Conservation (phyloP, 768 basidiomycete genomes). For the Rhizopogon sp. region DNA sequence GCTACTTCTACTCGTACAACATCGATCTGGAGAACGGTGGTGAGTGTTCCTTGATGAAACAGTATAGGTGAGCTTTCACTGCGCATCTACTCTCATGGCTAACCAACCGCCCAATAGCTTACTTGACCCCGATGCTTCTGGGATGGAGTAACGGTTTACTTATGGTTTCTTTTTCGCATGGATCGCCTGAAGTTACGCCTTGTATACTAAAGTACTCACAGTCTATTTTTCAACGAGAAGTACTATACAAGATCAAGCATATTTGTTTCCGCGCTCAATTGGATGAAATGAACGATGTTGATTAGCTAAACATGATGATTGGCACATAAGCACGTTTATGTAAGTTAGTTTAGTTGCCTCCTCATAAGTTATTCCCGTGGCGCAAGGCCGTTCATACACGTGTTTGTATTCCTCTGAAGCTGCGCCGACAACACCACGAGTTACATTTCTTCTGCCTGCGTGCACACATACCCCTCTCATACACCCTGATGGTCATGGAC, state of each 20-base stretch:
- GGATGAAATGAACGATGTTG: too few relatives aligned
- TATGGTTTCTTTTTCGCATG: background rate
- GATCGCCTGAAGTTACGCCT: background rate
- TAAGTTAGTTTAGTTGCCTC: too few relatives aligned
- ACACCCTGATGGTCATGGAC: slow-evolving; percentile 26
- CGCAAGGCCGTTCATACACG: background rate
- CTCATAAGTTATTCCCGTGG: too few relatives aligned
- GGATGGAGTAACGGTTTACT: background rate
- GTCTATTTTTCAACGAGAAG: background rate
- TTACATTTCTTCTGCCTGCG: background rate
- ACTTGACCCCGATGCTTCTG: slow-evolving; percentile 1
- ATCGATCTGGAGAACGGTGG: slow-evolving; percentile 96
- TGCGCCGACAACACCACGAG: too few relatives aligned
- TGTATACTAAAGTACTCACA: slow-evolving; percentile 1
- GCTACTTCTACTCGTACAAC: slow-evolving; percentile 92
- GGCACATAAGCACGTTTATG: too few relatives aligned
- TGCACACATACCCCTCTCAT: too few relatives aligned
- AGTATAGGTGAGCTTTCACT: slow-evolving; percentile 58
- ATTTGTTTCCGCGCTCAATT: background rate
- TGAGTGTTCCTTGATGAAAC: slow-evolving; percentile 92
- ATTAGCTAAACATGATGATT: too few relatives aligned
- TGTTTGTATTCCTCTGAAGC: background rate
- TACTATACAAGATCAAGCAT: background rate
- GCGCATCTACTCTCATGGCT: background rate
- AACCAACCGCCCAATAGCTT: background rate